Base-by-base conservation (phyloP, 345 rosid species). In the Adansonia digitata region DNA sequence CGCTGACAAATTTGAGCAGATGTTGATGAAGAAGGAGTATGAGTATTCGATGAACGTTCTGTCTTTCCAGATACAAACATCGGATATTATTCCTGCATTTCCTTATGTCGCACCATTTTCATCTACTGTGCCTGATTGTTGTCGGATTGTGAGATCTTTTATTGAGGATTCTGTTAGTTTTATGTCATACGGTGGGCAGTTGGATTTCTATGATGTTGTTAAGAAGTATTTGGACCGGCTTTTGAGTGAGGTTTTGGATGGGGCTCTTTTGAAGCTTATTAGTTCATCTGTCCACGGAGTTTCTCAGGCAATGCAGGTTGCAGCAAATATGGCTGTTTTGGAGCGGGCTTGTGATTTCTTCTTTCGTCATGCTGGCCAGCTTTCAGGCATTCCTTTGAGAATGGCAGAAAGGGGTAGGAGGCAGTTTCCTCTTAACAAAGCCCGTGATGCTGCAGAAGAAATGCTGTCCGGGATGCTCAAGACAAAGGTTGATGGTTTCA, bases 311-410 rank as follows among this genome's bases (percentile, higher is more conserved):
- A 94, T 92, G 98, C 98, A 90, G 83, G 88, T 91, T 55, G 98
- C 98, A 10, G 98, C 98, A 46, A 94, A 94, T 81, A 94, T 94
- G 98, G 90, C 93, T 1, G 98, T 94, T 31, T 76, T 94, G 69
- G 98, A 92, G 75, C 98, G 98, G 43, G 98, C 98, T 79, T 94
- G 98, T 69, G 98, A 91, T 78, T 94, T 94, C 87, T 94, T 92
- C 79, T 92, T 86, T 74, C 92, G 94, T 61, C 98, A 94, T 65
- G 97, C 98, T 12, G 98, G 96, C 37, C 98, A 92, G 81, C 98
- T 92, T 49, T 89, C 98, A 1, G 98, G 98, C 1, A 84, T 94
- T 80, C 94, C 98, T 1, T 83, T 90, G 79, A 88, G 98, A 79
- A 90, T 94, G 93, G 92, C 89, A n/a, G 98, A 94, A 83, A 91